Evolutionary conservation across 345 rosid genomes (phyloP).

Genomic region (Aurinia saxatilis): DNA sequence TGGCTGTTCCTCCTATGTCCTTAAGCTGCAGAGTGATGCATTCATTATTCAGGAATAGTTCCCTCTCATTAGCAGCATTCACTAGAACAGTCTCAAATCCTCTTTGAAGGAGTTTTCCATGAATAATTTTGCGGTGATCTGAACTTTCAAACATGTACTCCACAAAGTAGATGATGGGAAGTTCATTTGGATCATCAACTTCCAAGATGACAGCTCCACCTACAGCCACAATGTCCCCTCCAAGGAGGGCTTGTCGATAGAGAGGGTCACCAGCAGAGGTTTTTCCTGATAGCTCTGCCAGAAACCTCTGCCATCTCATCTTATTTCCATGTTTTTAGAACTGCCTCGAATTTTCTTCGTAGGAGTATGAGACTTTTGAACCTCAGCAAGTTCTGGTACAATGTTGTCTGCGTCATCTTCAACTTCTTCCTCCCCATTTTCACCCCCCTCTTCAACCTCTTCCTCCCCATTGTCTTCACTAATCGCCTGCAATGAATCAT

Average conservation of each 20-base stretch:
- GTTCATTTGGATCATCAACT: constrained; percentile 32
- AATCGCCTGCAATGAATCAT: background rate
- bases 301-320: constrained; percentile 46
- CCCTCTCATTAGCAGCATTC: constrained; percentile 53
- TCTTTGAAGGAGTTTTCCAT: constrained; percentile 46
- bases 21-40: constrained; percentile 41
- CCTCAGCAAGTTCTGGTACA: constrained; percentile 20
- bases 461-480: constrained; percentile 32
- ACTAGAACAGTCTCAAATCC: constrained; percentile 62
- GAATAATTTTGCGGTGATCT: constrained; percentile 46
- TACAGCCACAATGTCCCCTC: constrained; percentile 40
- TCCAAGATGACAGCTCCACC: constrained; percentile 46
- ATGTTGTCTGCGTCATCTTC: constrained; percentile 39
- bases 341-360: constrained; percentile 18
- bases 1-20: constrained; percentile 36
- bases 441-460: constrained; percentile 37
- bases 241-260: constrained; percentile 42
- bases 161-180: constrained; percentile 46
- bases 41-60: constrained; percentile 47
- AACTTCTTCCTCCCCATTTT: constrained; percentile 21
- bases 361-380: constrained; percentile 23
- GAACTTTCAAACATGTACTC: constrained; percentile 54
- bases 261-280: constrained; percentile 40
- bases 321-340: constrained; percentile 35
- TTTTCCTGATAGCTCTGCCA: no score